Evolutionary conservation across 768 basidiomycete genomes (phyloP), one percentile per base, ranked within the genome.

Genomic region (Auricularia sp.): DNA sequence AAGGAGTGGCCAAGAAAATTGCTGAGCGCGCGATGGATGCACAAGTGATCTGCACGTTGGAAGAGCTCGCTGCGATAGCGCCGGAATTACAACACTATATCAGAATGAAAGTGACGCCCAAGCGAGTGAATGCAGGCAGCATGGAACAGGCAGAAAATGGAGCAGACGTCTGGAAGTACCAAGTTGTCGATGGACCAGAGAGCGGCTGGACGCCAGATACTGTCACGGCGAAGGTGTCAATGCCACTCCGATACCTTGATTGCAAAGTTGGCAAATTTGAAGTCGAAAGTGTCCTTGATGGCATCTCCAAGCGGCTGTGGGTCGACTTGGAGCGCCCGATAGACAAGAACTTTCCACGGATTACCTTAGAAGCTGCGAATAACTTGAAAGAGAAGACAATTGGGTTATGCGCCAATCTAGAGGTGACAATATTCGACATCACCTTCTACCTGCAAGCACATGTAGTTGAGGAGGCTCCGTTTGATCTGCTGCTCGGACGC

Each of bases 381-480:
- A 35, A 23, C 56, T 29, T 6, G 34, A 59, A 14, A 23, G 18
- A 29, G 1, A 18, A 34, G 14, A 59, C 56, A 1, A 16, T 29
- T 6, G 56, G 56, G 1, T 6, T 59, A 3, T 34, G n/a, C 56
- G 56, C 23, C 5, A 29, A 68, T 34, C 42, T 67, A 1, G 47
- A 62, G 23, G 18, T 68, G 4, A 42, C 11, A 0, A 61, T 68
- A 23, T 43, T 8, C 11, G 61, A 47, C 10, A 43, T 67, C 0
- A 33, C 44, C 1, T 14, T 68, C 35, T 61, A 23, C 18, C 16
- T 67, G n/a, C 67, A 68, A 18, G 59, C 62, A 3, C 66, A 64
- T 35, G 64, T 68, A 16, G 58, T 68, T 3, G 34, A 68, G 8
- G 61, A 65, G 3, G 63, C 66, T 7, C 67, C 67, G 11, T 67